phyloP scores from a whole-genome alignment of 495 filamentous ascomycete genomes.

The Barbatosphaeria neglecta region DNA sequence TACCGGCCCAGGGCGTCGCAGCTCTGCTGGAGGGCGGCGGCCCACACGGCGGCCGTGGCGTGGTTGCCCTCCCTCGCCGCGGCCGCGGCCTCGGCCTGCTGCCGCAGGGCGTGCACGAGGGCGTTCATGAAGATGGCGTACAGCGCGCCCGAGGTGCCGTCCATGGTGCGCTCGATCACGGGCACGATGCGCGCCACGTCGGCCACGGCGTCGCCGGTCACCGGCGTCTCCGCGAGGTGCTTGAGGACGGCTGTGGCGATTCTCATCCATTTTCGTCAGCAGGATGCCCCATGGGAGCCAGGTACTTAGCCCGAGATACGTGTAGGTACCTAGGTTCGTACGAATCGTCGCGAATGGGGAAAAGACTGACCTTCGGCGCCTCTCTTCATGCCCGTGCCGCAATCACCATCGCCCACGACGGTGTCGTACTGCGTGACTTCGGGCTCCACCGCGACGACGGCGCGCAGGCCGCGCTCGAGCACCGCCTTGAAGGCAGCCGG shows the following conservation, averaged over 20 bases:
- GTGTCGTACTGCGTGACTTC: conserved; percentile 84
- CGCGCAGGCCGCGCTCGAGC: conserved; percentile 57
- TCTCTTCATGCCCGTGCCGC: conserved; percentile 78
- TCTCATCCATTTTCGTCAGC: background rate
- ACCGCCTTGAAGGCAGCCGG: conserved; percentile 51
- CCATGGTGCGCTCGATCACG: conserved; percentile 83
- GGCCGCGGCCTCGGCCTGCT: conserved; percentile 20
- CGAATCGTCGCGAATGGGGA: no score
- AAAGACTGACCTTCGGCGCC: conserved; percentile 65
- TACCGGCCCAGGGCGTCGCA: conserved; percentile 63
- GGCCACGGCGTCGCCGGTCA: conserved; percentile 56
- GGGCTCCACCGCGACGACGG: conserved; percentile 65
- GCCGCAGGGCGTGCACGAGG: conserved; percentile 62
- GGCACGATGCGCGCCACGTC: conserved; percentile 67
- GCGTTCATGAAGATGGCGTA: conserved; percentile 96
- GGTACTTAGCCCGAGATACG: no score
- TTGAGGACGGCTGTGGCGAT: conserved; percentile 48
- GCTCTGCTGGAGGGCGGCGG: conserved; percentile 58
- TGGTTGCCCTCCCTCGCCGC: conserved; percentile 23
- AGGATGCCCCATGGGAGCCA: background rate
- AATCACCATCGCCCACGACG: conserved; percentile 91
- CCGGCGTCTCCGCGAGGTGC: conserved; percentile 43
- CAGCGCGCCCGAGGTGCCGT: conserved; percentile 88
- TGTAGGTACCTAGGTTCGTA: no score
- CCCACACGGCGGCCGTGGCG: conserved; percentile 53